A percentile compares a stretch with the other conserved stretches of the same genome.
Evolutionary conservation across 805 yeast species (phyloP).

Genomic region (Teunomyces kruisii): DNA sequence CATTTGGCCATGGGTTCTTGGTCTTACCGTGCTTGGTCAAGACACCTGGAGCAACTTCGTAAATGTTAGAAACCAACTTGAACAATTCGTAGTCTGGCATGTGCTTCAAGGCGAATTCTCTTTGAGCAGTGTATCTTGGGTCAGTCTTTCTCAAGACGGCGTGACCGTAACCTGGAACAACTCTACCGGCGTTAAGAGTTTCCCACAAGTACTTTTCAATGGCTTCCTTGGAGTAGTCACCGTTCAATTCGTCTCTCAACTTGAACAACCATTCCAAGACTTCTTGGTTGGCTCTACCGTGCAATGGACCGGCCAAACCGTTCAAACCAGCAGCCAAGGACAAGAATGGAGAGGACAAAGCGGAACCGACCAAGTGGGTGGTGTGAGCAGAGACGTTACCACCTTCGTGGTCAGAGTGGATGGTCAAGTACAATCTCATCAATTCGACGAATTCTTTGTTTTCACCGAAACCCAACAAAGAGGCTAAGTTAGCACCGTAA

Average conservation of each 20-base stretch:
- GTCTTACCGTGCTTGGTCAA: conserved; percentile 79
- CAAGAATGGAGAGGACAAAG: conserved; percentile 72
- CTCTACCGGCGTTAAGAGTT: conserved; percentile 68
- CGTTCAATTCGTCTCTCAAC: conserved; percentile 64
- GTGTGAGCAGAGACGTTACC: conserved; percentile 83
- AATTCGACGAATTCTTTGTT: conserved; percentile 64
- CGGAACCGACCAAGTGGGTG: conserved; percentile 80
- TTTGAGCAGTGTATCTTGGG: conserved; percentile 76
- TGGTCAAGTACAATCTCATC: conserved; percentile 68
- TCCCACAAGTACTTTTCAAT: conserved; percentile 72
- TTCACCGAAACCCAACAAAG: conserved; percentile 59
- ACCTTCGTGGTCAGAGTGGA: conserved; percentile 83
- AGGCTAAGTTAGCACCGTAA: conserved; percentile 72
- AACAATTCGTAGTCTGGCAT: conserved; percentile 64
- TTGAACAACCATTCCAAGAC: conserved; percentile 71
- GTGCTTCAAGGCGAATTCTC: conserved; percentile 62
- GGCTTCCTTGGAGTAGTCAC: conserved; percentile 51
- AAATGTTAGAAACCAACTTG: conserved; percentile 63
- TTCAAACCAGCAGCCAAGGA: conserved; percentile 76
- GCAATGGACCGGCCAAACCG: conserved; percentile 86
- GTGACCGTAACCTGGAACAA: conserved; percentile 87
- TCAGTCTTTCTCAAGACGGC: conserved; percentile 83
- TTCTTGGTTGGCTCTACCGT: conserved; percentile 85
- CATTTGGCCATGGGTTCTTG: conserved; percentile 84
- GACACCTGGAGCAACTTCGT: conserved; percentile 73